phyloP scores from a whole-genome alignment of 495 filamentous ascomycete species.

The Friedmanniomyces simplex region DNA sequence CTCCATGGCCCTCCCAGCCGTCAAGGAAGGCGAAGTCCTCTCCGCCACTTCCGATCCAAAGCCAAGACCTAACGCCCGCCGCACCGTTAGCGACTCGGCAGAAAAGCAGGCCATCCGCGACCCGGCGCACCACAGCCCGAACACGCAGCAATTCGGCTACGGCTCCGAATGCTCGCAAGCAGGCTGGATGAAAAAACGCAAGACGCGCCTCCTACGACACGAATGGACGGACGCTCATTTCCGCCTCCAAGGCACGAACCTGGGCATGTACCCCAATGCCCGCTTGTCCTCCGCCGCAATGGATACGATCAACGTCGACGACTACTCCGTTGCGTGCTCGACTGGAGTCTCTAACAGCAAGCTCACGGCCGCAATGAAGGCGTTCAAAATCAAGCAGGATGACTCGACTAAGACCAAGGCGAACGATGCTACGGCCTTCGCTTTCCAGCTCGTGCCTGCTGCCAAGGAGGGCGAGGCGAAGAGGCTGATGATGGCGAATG shows the following conservation, averaged over 20 bases:
- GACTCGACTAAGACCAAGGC: conserved; percentile 32
- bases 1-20: conserved; percentile 46
- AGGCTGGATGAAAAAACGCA: conserved; percentile 92
- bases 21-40: conserved; percentile 40
- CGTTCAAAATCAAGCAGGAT: conserved; percentile 54
- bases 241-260: conserved; percentile 68
- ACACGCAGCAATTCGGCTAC: conserved; percentile 13
- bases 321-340: conserved; percentile 88
- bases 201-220: conserved; percentile 79
- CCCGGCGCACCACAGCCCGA: conserved; percentile 10
- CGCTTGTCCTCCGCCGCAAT: conserved; percentile 46
- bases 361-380: conserved; percentile 79
- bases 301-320: conserved; percentile 85
- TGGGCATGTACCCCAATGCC: conserved; percentile 71
- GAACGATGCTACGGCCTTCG: conserved; percentile 54
- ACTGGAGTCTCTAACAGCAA: conserved; percentile 61
- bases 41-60: conserved; percentile 23
- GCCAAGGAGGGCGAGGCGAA: conserved; percentile 34
- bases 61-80: neutral
- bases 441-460: conserved; percentile 83
- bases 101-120: neutral
- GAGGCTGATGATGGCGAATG: conserved; percentile 27
- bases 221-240: conserved; percentile 92
- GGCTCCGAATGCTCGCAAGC: conserved; percentile 48
- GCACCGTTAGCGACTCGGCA: neutral